Evolutionary conservation across 1,284 basidiomycete genomes (phyloP).

Genomic region (Exobasidium cylindrosporum): DNA sequence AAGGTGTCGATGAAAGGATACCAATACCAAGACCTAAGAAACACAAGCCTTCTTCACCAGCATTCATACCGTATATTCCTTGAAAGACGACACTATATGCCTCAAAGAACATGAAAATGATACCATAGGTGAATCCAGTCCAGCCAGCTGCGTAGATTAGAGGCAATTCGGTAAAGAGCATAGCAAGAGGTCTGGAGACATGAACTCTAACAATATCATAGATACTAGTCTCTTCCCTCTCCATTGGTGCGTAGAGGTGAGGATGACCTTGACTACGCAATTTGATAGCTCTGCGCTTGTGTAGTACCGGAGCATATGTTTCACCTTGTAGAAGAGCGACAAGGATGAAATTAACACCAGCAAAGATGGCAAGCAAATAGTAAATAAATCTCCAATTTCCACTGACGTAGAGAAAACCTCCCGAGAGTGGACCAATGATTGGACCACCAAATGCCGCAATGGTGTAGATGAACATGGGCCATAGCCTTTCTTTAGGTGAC

Average conservation of each 20-base stretch:
- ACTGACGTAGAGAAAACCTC: constrained; percentile 21
- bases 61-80: constrained; percentile 31
- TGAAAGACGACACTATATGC: constrained; percentile 34
- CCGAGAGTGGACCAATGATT: constrained; percentile 21
- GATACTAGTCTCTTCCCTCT: constrained; percentile 25
- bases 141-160: constrained; percentile 29
- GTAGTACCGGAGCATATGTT: constrained; percentile 32
- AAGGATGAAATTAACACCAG: neutral
- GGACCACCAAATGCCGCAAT: constrained; percentile 31
- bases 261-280: constrained; percentile 12
- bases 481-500: constrained; percentile 19
- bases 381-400: neutral
- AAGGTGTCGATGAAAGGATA: constrained; percentile 24
- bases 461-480: constrained; percentile 35
- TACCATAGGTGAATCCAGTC: constrained; percentile 29
- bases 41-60: constrained; percentile 28
- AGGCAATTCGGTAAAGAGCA: constrained; percentile 29
- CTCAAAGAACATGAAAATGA: constrained; percentile 37
- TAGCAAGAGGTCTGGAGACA: constrained; percentile 25
- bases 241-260: constrained; percentile 20
- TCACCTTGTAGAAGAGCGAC: constrained; percentile 7
- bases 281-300: constrained; percentile 21
- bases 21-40: constrained; percentile 36
- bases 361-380: neutral
- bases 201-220: constrained; percentile 25